Evolutionary conservation across 257 asterid species (phyloP).

Genomic region (Solanum gracilifrons): DNA sequence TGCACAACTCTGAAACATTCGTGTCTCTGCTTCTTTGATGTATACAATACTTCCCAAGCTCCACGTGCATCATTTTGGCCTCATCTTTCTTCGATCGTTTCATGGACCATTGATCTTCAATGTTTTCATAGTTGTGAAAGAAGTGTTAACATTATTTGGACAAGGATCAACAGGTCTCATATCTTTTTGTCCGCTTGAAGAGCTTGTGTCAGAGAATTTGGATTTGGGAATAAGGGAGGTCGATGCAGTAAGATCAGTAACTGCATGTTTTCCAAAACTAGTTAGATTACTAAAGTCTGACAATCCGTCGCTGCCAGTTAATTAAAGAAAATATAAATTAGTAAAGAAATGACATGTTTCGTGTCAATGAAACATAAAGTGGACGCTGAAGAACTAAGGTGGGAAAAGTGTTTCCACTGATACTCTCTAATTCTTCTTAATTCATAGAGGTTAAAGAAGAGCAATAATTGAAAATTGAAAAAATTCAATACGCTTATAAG

Average conservation of each 20-base stretch:
- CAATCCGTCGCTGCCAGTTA: constrained; percentile 28
- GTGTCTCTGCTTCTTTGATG: constrained; percentile 79
- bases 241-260: constrained; percentile 22
- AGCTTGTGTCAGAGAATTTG: constrained; percentile 26
- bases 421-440: too few relatives aligned
- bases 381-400: background rate
- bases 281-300: background rate
- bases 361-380: background rate
- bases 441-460: background rate
- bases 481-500: background rate
- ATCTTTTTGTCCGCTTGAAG: constrained; percentile 7
- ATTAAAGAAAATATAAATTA: background rate
- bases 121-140: constrained; percentile 24
- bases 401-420: background rate
- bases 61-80: too few relatives aligned
- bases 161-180: constrained; percentile 29
- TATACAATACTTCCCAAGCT: constrained; percentile 67
- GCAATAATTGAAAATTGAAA: background rate
- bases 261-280: constrained; percentile 16
- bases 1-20: constrained; percentile 77
- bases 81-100: constrained; percentile 57
- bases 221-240: constrained; percentile 29
- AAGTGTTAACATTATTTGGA: constrained; percentile 16
- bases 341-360: background rate
- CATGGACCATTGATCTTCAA: constrained; percentile 85